Conservation (phyloP, 2,329 filamentous ascomycete species). For the Penicillium sp. region DNA sequence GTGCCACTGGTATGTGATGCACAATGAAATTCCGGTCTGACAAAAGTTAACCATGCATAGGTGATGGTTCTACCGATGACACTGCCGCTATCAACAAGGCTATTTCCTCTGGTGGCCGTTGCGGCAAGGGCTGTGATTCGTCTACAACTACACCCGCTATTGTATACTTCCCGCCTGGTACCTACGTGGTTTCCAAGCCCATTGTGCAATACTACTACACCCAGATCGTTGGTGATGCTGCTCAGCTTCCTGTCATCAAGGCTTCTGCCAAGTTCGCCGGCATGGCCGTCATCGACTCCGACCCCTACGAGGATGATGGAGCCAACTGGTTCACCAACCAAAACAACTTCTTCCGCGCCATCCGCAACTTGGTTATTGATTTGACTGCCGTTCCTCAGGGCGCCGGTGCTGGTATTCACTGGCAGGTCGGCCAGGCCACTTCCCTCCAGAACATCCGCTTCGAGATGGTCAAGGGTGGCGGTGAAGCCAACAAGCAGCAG, state of each 20-base stretch:
- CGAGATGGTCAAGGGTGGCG: constrained; percentile 71
- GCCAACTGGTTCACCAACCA: constrained; percentile 79
- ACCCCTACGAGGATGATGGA: constrained; percentile 74
- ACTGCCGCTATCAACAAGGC: constrained; percentile 85
- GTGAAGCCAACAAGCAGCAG: constrained; percentile 67
- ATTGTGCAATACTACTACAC: constrained; percentile 91
- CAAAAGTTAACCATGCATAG: constrained; percentile 38
- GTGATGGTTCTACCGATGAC: constrained; percentile 74
- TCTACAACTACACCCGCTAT: constrained; percentile 80
- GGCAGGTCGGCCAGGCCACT: constrained; percentile 83
- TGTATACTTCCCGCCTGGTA: constrained; percentile 89
- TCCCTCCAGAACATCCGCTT: constrained; percentile 80
- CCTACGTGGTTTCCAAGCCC: constrained; percentile 77
- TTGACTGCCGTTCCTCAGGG: constrained; percentile 64
- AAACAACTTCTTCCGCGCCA: constrained; percentile 79
- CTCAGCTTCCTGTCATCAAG: constrained; percentile 73
- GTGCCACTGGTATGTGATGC: constrained; percentile 64
- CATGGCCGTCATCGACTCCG: constrained; percentile 85
- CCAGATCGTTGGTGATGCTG: constrained; percentile 82
- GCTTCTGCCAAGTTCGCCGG: constrained; percentile 71
- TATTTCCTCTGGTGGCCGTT: constrained; percentile 75
- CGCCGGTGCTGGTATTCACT: constrained; percentile 73
- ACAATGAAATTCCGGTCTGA: no score
- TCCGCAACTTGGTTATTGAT: constrained; percentile 82
- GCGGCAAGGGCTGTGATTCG: constrained; percentile 79